Base-by-base conservation (phyloP, 495 filamentous ascomycete species). In the Ramalina peruviana region DNA sequence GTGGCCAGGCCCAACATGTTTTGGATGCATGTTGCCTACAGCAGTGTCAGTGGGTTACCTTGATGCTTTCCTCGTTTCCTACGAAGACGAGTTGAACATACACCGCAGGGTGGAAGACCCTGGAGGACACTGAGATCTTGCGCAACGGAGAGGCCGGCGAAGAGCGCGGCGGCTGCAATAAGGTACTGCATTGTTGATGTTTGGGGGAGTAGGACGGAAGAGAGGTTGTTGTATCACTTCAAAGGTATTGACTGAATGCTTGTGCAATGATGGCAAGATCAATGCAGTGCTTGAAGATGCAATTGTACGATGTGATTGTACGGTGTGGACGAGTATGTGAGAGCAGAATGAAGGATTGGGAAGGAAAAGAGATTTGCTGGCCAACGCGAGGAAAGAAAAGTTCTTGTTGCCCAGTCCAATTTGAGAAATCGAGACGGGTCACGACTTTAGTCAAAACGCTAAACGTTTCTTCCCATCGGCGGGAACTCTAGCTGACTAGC, bases 1-100 rank as follows among this genome's bases (percentile, higher is more conserved):
- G 56, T 52, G 48, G 81, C 79, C 68, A 79, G 70, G 50, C 50
- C 64, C 53, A 82, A 66, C 84, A 92, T 88, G 73, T 83, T 85
- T 67, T 52, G 69, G 58, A 84, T 67, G 61, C 86, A 92, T 55
- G 69, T 78, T 68, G 75, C 67, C 86, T 90, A 54, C 40, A 40
- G 13, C 15, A 26, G 46, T 51, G 19, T 66, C 43, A 58, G 50
- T 46, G 27, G 11, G 68, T 78, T 68, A 74, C 67, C 85, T 90
- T 53, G 40, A 40, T 15, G n/a, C n/a, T 21, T 46, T 51, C 15
- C 65, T 41, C 57, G 48, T 46, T 13, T 26, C 21, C 17, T 26
- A n/a, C 41, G 19, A 11, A 26, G 26, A 20, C 6, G 19, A 0
- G 51, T 16, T 13, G 7, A 6, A 51, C 55, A 9, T 54, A 60